Conservation (phyloP, 2,329 filamentous ascomycete species). For the Ascochyta pisi region DNA sequence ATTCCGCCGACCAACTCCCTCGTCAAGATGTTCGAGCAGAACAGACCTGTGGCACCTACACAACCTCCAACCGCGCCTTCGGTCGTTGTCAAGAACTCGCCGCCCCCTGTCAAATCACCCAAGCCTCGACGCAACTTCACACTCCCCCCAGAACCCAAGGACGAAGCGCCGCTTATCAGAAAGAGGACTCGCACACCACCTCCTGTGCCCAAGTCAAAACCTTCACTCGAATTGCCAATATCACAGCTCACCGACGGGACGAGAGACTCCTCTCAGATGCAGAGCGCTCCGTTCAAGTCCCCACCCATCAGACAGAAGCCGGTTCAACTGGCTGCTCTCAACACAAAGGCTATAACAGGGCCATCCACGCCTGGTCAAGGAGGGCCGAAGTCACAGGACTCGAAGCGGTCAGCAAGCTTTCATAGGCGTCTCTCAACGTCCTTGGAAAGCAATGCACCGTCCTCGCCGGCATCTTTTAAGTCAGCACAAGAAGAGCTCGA, state of each 20-base stretch:
- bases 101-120: conserved; percentile 50
- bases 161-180: conserved; percentile 25
- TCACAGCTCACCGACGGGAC: conserved; percentile 25
- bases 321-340: conserved; percentile 28
- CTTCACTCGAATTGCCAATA: conserved; percentile 25
- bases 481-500: conserved; percentile 47
- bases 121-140: conserved; percentile 50
- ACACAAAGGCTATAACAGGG: conserved; percentile 22
- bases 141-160: conserved; percentile 37
- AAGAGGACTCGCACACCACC: conserved; percentile 34
- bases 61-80: conserved; percentile 24
- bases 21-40: conserved; percentile 72
- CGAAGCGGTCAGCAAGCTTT: conserved; percentile 24
- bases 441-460: conserved; percentile 35
- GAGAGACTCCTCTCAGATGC: conserved; percentile 19
- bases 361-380: conserved; percentile 30
- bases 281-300: conserved; percentile 33
- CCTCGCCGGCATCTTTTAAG: conserved; percentile 44
- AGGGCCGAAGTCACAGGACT: conserved; percentile 34
- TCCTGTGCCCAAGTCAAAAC: conserved; percentile 38
- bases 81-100: conserved; percentile 30
- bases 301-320: conserved; percentile 38
- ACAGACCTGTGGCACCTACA: conserved; percentile 34
- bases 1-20: conserved; percentile 69
- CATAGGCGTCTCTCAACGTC: conserved; percentile 35